Conservation (phyloP, 768 basidiomycete genomes). For the Boletus pseudo-olivaceus region DNA sequence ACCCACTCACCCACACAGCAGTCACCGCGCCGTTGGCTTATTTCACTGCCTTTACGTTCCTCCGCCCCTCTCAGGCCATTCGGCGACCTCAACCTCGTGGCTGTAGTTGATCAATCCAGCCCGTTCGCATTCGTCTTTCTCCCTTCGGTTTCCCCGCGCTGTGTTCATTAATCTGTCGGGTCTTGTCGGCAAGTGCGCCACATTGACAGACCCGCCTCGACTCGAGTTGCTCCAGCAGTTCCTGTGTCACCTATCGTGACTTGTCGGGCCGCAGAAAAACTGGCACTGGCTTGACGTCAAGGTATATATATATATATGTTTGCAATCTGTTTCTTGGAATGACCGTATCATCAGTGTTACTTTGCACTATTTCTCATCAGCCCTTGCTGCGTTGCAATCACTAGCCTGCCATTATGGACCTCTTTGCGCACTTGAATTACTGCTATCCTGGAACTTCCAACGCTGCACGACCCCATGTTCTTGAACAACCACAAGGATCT, state of each 20-base stretch:
- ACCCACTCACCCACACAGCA: background rate
- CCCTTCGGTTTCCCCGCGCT: slow-evolving; percentile 3
- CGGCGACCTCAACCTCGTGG: slow-evolving; percentile 16
- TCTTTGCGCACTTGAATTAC: slow-evolving; percentile 13
- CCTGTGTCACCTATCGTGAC: background rate
- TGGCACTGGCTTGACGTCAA: background rate
- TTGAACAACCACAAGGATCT: slow-evolving; percentile 1
- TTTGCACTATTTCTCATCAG: background rate
- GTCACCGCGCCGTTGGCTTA: background rate
- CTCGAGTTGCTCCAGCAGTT: background rate
- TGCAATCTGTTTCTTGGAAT: background rate
- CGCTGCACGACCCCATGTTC: background rate
- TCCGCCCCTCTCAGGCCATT: background rate
- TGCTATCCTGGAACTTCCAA: slow-evolving; percentile 9
- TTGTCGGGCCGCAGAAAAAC: background rate
- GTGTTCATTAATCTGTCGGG: slow-evolving; percentile 6
- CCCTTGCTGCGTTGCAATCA: background rate
- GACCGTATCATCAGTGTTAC: slow-evolving; percentile 1
- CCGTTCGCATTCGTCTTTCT: background rate
- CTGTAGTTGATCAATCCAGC: background rate
- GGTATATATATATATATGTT: slow-evolving; percentile 19
- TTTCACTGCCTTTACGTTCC: slow-evolving; percentile 11
- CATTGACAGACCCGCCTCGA: background rate
- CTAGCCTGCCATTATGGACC: slow-evolving; percentile 12
- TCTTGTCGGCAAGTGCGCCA: slow-evolving; percentile 6